A percentile compares a stretch with the other conserved stretches of the same genome.
phyloP scores from a whole-genome alignment of 371 early-diverging fungal genomes.

The Blakeslea trispora region DNA sequence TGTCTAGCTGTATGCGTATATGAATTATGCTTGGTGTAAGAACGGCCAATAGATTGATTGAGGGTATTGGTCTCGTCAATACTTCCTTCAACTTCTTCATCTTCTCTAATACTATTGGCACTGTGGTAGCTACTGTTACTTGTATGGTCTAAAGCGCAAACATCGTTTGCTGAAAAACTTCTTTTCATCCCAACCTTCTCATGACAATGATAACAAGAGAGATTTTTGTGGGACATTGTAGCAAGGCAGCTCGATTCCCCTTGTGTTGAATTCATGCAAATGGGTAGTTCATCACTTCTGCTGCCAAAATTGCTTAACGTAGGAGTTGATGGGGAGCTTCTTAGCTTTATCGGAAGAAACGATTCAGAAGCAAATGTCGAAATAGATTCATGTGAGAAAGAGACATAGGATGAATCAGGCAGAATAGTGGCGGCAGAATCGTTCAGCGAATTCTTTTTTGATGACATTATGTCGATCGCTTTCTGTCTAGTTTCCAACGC shows the following conservation, averaged over 20 bases:
- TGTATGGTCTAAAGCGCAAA: not conserved
- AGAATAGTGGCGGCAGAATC: slow-evolving; percentile 1
- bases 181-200: not conserved
- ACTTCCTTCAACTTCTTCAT: not conserved
- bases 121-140: too few species aligned
- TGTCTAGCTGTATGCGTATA: too few species aligned
- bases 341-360: not conserved
- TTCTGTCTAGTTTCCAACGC: slow-evolving; percentile 11
- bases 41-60: too few species aligned
- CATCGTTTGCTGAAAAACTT: not conserved
- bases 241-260: not conserved
- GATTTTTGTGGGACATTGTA: not conserved
- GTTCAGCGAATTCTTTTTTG: not conserved
- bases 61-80: too few species aligned
- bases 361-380: not conserved
- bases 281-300: not conserved
- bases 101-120: not conserved
- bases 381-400: not conserved
- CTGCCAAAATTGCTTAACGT: not conserved
- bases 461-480: not conserved
- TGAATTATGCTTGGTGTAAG: too few species aligned
- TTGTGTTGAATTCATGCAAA: slow-evolving; percentile 1
- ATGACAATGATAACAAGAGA: not conserved
- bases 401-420: not conserved
- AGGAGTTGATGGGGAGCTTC: slow-evolving; percentile 16